Evolutionary conservation across 2,329 filamentous ascomycete genomes (phyloP).

Genomic region (Diplodia intermedia): DNA sequence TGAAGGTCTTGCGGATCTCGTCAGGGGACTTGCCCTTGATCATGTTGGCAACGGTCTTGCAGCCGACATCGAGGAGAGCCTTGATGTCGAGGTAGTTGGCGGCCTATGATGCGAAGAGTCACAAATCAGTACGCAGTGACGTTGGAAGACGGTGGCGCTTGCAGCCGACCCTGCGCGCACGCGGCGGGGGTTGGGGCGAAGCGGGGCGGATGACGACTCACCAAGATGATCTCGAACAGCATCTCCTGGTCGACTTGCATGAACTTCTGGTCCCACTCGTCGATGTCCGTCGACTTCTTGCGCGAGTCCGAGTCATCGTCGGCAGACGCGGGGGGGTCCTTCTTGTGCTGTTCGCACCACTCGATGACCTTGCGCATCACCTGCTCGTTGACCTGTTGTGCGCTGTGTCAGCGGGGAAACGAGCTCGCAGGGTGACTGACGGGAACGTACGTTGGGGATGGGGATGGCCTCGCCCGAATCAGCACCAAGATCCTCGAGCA

Average conservation of each 20-base stretch:
- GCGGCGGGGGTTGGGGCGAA: background rate
- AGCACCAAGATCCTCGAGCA: constrained; percentile 89
- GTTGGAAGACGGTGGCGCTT: background rate
- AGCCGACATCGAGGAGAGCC: constrained; percentile 94
- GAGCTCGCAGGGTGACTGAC: background rate
- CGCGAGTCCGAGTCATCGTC: constrained; percentile 93
- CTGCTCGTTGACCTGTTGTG: constrained; percentile 76
- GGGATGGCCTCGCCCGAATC: constrained; percentile 74
- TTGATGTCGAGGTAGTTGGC: constrained; percentile 99
- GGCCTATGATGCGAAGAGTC: constrained; percentile 62
- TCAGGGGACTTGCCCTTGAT: constrained; percentile 99
- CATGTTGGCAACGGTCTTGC: constrained; percentile 99
- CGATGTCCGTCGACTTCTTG: constrained; percentile 98
- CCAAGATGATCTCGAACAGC: constrained; percentile 98
- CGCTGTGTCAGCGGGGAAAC: constrained; percentile 39
- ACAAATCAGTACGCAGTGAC: background rate
- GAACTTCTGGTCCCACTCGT: constrained; percentile 99
- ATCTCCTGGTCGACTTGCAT: constrained; percentile 99
- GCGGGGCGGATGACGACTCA: constrained; percentile 53
- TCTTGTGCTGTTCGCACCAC: constrained; percentile 95
- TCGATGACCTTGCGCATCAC: constrained; percentile 96
- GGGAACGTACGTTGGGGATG: constrained; percentile 71
- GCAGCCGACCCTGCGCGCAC: background rate
- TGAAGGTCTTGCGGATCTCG: constrained; percentile 99
- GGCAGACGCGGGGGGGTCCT: constrained; percentile 78